Evolutionary conservation across 139 green algal genomes (phyloP), one percentile per base, ranked within the genome.

Genomic region (Chlorella sp.): DNA sequence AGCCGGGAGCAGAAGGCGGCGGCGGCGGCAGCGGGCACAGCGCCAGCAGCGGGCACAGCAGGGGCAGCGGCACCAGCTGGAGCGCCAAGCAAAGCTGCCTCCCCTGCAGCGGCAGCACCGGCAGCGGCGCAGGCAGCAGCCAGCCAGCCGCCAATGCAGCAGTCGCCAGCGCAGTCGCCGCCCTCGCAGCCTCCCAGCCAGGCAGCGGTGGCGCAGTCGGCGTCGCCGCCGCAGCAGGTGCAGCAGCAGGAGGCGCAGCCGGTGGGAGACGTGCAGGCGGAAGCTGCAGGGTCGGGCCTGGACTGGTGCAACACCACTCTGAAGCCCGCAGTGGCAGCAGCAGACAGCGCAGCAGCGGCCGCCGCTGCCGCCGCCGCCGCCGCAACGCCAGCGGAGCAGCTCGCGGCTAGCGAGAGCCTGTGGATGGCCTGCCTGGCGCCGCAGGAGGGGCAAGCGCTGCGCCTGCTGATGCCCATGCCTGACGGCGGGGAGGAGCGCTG

Each of bases 401-500:
- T 84, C 16, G 43, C 64, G 5, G 79, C 46, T n/a, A 65, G 64
- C 79, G 26, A 16, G 6, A 14, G 13, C 38, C 19, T 84, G 41
- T 84, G 62, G 41, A 46, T 64, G 64, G 64, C 79, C 26, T 68
- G 46, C 56, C 51, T 28, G 8, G 46, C 46, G 13, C 67, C 34
- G 44, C 26, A 36, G 13, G 34, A 64, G 67, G 46, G 19, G 3
- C 48, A 58, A 0, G 22, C 54, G 46, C 67, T 77, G 48, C 46
- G 48, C 80, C 48, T 68, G 80, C 46, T 85, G 67, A 41, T 77
- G 46, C 48, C 48, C 11, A 24, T 72, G 80, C 38, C 60, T 0
- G 22, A 17, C 36, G 80, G 80, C 8, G 24, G 28, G 46, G 67
- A 85, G 67, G 22, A 85, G 80, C 51, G 40, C 5, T 85, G 67